These are phyloP conservation scores for Arctium lappa DNA, from an alignment of 129 eudicot species.

Conservation along the genomic window DNA sequence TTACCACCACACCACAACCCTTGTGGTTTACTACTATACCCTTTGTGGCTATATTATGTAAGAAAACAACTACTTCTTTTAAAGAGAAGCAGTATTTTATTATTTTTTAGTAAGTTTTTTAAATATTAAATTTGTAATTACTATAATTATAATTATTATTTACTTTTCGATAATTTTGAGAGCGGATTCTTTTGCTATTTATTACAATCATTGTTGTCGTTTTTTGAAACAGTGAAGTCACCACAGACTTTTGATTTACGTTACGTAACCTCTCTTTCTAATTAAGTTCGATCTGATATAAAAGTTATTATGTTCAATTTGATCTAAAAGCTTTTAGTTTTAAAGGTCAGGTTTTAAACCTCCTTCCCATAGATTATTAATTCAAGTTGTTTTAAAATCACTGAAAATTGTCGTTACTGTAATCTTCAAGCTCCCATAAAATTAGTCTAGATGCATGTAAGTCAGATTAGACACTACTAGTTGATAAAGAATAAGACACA, in stretches of 20 bases:
- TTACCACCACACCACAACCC: too few species aligned
- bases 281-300: too few species aligned
- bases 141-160: not conserved
- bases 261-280: too few species aligned
- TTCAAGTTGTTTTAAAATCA: too few species aligned
- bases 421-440: not conserved
- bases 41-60: not conserved
- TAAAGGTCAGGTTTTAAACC: too few species aligned
- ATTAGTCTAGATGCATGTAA: not conserved
- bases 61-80: not conserved
- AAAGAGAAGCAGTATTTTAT: not conserved
- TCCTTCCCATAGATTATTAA: not conserved
- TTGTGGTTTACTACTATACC: not conserved
- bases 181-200: not conserved
- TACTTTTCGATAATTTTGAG: not conserved
- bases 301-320: too few species aligned
- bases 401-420: not conserved
- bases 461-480: too few species aligned
- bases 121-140: not conserved
- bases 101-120: not conserved
- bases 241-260: not conserved
- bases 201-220: not conserved
- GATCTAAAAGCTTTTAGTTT: not conserved
- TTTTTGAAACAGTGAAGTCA: not conserved
- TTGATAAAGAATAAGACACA: not conserved